These are phyloP conservation scores for Phoma herbarum DNA, from an alignment of 2,329 filamentous ascomycete species.

Conservation along the genomic window DNA sequence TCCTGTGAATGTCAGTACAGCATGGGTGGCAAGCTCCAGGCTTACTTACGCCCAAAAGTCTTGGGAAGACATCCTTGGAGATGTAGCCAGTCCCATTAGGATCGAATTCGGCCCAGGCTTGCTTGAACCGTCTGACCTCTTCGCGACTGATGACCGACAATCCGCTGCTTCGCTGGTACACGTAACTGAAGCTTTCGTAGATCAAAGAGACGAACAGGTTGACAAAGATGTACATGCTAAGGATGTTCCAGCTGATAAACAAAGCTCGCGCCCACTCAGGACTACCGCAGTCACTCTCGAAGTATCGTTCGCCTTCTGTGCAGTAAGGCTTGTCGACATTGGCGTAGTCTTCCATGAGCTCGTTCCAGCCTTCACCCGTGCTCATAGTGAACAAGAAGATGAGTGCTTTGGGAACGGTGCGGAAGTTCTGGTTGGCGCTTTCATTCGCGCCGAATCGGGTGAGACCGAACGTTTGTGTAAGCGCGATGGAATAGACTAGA, in stretches of 20 bases:
- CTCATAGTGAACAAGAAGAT: slow-evolving; percentile 94
- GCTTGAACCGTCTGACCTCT: slow-evolving; percentile 95
- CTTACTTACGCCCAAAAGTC: slow-evolving; percentile 75
- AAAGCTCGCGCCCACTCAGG: slow-evolving; percentile 84
- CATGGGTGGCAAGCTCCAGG: too few relatives aligned
- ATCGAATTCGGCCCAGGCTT: slow-evolving; percentile 96
- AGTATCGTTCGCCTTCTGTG: slow-evolving; percentile 75
- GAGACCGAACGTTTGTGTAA: slow-evolving; percentile 94
- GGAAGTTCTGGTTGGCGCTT: slow-evolving; percentile 85
- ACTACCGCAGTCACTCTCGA: slow-evolving; percentile 92
- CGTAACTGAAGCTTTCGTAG: slow-evolving; percentile 99
- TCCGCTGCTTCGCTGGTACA: slow-evolving; percentile 96
- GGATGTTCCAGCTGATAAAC: slow-evolving; percentile 97
- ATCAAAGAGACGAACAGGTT: slow-evolving; percentile 98
- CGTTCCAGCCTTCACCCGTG: slow-evolving; percentile 95
- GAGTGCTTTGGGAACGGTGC: slow-evolving; percentile 90
- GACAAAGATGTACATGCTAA: slow-evolving; percentile 99
- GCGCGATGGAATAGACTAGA: slow-evolving; percentile 92
- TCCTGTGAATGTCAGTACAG: slow-evolving; percentile 58
- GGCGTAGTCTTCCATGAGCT: slow-evolving; percentile 95
- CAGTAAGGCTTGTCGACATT: slow-evolving; percentile 81
- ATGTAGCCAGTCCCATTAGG: slow-evolving; percentile 92
- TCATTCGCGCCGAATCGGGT: slow-evolving; percentile 83
- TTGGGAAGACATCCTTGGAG: slow-evolving; percentile 85
- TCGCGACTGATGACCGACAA: slow-evolving; percentile 89